Base-by-base conservation (phyloP, 2,329 filamentous ascomycete genomes). In the Penicillium sp. region DNA sequence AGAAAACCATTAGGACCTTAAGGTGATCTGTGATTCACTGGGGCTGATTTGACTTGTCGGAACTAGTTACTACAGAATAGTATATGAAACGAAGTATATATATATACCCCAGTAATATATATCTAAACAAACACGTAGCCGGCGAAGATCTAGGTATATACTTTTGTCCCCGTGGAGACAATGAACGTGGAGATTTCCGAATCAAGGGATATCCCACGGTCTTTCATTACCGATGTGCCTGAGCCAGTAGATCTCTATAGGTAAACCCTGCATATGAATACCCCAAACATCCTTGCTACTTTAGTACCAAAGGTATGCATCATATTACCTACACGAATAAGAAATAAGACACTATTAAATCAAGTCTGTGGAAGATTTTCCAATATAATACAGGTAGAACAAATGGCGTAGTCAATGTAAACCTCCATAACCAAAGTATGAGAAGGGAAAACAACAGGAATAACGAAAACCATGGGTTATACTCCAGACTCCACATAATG, bases 401-500 rank as follows among this genome's bases (percentile, higher is more conserved):
- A 37, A 37, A 31, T 31, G 20, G 45, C 37, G 14, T 37, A 48
- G 22, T 27, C 26, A 46, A 29, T 6, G n/a, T 12, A 4, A 35
- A 49, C 33, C 41, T 40, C 31, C 12, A 25, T 9, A 31, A n/a
- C 31, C 18, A 27, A 12, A 23, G 29, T 27, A 29, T 15, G n/a
- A 26, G n/a, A 49, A 48, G 43, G 51, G 51, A 48, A 42, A 25
- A 23, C 26, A 29, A 49, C 22, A 41, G 42, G 20, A 51, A 55
- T 40, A 22, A 40, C 37, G 18, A 40, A 20, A 22, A 20, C 37
- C 37, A 18, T 48, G 45, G 29, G 53, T 47, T 47, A 54, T 54
- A 42, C 52, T 33, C 49, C 50, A 48, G 47, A 59, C 57, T 57
- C 53, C 55, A 42, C 43, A 49, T 40, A 50, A 60, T 58, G 55